Percentiles rank a stretch among this genome's conserved stretches.
Conservation (phyloP, 495 filamentous ascomycete genomes). For the Penicillium atrosanguineum region DNA sequence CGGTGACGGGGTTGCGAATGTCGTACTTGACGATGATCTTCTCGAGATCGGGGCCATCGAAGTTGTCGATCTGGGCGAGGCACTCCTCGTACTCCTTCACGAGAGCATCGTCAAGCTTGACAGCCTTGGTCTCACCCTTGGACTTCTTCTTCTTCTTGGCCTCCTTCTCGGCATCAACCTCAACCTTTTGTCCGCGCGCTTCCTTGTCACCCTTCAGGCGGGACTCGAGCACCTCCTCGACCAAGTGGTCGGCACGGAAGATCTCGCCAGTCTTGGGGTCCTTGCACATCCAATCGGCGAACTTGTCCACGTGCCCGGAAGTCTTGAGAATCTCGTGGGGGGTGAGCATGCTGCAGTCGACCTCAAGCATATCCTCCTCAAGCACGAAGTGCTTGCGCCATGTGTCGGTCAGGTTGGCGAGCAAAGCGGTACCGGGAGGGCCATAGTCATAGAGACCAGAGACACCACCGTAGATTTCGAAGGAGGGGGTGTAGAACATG, state of each 20-base stretch:
- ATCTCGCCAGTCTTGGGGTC: slow-evolving; percentile 97
- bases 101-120: slow-evolving; percentile 62
- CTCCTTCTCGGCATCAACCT: slow-evolving; percentile 62
- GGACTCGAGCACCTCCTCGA: slow-evolving; percentile 86
- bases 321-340: slow-evolving; percentile 93
- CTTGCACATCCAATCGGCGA: slow-evolving; percentile 99
- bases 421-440: slow-evolving; percentile 73
- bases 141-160: slow-evolving; percentile 65
- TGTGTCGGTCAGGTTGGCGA: slow-evolving; percentile 81
- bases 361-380: slow-evolving; percentile 89
- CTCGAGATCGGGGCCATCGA: slow-evolving; percentile 61
- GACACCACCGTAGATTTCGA: slow-evolving; percentile 90
- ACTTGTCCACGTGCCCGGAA: slow-evolving; percentile 95
- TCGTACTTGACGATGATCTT: slow-evolving; percentile 61
- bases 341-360: slow-evolving; percentile 82
- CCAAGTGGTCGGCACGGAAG: slow-evolving; percentile 90
- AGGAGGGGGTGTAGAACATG: slow-evolving; percentile 91
- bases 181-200: slow-evolving; percentile 68
- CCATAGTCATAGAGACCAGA: slow-evolving; percentile 85
- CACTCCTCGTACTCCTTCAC: slow-evolving; percentile 67
- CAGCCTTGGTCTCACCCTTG: slow-evolving; percentile 50
- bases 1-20: slow-evolving; percentile 63
- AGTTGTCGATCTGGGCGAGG: slow-evolving; percentile 73
- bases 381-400: slow-evolving; percentile 93
- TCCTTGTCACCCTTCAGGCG: slow-evolving; percentile 79